Base-by-base conservation (phyloP, 2,329 filamentous ascomycete genomes). In the Diaporthe sp. region DNA sequence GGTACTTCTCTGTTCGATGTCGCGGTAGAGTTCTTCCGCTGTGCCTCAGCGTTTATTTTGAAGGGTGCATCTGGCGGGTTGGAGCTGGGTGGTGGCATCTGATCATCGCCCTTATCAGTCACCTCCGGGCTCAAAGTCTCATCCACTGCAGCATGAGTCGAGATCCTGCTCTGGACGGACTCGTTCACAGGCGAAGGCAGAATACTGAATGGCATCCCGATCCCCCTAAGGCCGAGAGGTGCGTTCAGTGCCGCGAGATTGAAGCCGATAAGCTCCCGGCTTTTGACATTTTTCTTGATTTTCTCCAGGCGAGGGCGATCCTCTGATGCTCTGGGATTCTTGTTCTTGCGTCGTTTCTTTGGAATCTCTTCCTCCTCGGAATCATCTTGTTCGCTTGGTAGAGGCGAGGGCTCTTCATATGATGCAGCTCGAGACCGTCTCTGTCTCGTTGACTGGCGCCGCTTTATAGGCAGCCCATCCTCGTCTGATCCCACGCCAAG, bases 221-320 rank as follows among this genome's bases (percentile, higher is more conserved):
- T 59, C 42, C 69, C 69, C 53, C 75, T 75, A 77, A 58, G 62
- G 69, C 73, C 62, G 58, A 73, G 62, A 57, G 62, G 61, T 13
- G 62, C 73, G 9, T 75, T 73, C 55, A 73, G 69, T 25, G 70
- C 62, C 34, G 57, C 51, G 22, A 76, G 61, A 5, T 73, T 62
- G 61, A 85, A 86, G 4, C 87, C 87, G 69, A 88, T 82, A n/a
- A 88, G 83, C 74, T 88, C 87, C 76, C 81, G 86, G 79, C 87
- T 88, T 76, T 84, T 87, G 59, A 88, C 80, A 57, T 85, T 85
- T 77, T 84, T 87, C 31, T 84, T 83, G 74, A 88, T 81, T 57
- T 80, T 84, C 1, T 83, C 82, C 25, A 88, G 82, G 12, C 83
- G 83, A 15, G 85, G 86, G 2, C 55, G 58, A 12, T 31, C 22